A percentile compares a stretch with the other conserved stretches of the same genome.
Evolutionary conservation across 345 rosid genomes (phyloP).

Genomic region (Citrus hindsii): DNA sequence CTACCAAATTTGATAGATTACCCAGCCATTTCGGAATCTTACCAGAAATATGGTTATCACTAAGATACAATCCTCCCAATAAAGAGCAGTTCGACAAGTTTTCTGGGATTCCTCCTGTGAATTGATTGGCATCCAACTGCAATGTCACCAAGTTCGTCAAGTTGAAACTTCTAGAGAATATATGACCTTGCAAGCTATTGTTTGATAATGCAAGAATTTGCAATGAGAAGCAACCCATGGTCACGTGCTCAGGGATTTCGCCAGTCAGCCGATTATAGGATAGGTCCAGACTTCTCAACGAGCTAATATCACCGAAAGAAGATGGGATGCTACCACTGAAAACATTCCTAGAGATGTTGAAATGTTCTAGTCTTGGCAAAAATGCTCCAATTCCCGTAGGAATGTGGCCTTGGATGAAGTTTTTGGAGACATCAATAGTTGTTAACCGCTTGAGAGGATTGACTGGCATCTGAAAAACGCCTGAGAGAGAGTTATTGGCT

Average conservation of each 20-base stretch:
- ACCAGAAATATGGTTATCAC: no score
- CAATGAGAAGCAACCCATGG: not conserved
- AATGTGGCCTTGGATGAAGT: not conserved
- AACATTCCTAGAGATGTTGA: no score
- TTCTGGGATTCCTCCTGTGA: no score
- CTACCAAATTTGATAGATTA: no score
- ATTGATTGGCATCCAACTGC: not conserved
- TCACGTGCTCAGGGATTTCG: not conserved
- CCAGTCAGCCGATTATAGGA: not conserved
- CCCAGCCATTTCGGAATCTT: no score
- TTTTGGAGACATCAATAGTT: constrained; percentile 12
- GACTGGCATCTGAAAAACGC: no score
- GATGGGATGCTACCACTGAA: no score
- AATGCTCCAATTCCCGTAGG: not conserved
- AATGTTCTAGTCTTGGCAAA: not conserved
- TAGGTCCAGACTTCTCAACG: not conserved
- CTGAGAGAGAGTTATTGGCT: no score
- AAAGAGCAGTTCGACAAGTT: no score
- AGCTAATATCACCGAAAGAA: no score
- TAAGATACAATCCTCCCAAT: no score
- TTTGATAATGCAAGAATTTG: not conserved
- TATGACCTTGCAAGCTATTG: not conserved
- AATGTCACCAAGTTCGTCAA: not conserved
- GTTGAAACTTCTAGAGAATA: not conserved
- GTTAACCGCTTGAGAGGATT: not conserved